A percentile compares a stretch with the other conserved stretches of the same genome.
These are phyloP conservation scores for Pleurostoma richardsiae DNA, from an alignment of 2,329 filamentous ascomycete species.

Conservation along the genomic window DNA sequence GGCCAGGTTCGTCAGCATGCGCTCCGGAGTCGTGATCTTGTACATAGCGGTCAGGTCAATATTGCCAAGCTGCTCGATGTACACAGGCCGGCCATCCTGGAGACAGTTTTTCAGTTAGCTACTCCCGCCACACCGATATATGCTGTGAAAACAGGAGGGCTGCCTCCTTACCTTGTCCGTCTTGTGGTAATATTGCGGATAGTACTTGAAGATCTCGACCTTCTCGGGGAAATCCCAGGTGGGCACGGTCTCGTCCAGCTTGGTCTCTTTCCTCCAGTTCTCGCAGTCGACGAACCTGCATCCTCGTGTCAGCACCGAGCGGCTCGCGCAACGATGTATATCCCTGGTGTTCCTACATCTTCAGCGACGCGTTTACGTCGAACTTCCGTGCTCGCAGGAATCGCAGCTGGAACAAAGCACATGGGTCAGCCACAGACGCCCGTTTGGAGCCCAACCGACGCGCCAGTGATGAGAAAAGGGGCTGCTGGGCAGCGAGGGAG, in stretches of 20 bases:
- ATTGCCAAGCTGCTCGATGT: conserved; percentile 93
- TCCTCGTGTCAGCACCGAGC: not conserved
- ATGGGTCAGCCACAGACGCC: not conserved
- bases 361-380: conserved; percentile 75
- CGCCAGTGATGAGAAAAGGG: too few species aligned
- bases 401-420: conserved; percentile 54
- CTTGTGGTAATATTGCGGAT: conserved; percentile 99
- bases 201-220: conserved; percentile 77
- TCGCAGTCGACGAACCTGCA: conserved; percentile 84
- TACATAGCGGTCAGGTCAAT: conserved; percentile 87
- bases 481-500: not conserved
- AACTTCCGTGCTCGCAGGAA: conserved; percentile 96
- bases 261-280: conserved; percentile 83
- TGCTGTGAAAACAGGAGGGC: not conserved
- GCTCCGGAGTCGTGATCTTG: conserved; percentile 86
- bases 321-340: too few species aligned
- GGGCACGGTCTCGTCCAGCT: conserved; percentile 74
- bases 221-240: conserved; percentile 88
- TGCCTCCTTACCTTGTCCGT: conserved; percentile 64
- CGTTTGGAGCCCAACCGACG: not conserved
- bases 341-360: conserved; percentile 62
- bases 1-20: conserved; percentile 94
- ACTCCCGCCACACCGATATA: not conserved
- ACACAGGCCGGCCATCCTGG: conserved; percentile 91
- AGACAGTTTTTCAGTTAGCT: not conserved